A percentile compares a stretch with the other conserved stretches of the same genome.
Evolutionary conservation across 2,329 filamentous ascomycete species (phyloP).

Genomic region (Aspergillus piperis): DNA sequence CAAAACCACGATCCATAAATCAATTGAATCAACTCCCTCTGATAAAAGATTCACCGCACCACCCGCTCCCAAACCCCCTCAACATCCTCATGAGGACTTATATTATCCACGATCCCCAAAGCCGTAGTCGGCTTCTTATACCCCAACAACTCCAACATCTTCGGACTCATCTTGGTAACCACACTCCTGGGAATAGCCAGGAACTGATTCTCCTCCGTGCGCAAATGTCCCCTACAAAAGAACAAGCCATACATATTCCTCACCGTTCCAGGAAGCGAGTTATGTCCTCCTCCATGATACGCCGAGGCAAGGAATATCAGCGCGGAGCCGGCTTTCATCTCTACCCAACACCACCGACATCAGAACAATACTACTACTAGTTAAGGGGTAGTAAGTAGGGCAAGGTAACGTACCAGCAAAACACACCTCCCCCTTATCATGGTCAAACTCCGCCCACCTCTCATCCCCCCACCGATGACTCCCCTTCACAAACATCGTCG

Average conservation of each 20-base stretch:
- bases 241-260: conserved; percentile 35
- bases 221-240: conserved; percentile 31
- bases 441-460: conserved; percentile 19
- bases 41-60: background rate
- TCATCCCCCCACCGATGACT: conserved; percentile 35
- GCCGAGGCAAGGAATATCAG: conserved; percentile 38
- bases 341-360: conserved; percentile 15
- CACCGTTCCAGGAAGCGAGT: conserved; percentile 24
- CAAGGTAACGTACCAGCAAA: conserved; percentile 30
- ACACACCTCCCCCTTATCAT: conserved; percentile 30
- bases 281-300: conserved; percentile 38
- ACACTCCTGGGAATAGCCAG: conserved; percentile 34
- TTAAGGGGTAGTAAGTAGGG: background rate
- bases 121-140: conserved; percentile 36
- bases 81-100: conserved; percentile 19
- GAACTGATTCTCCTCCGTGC: conserved; percentile 40
- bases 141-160: conserved; percentile 36
- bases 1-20: too few relatives aligned
- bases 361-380: too few relatives aligned
- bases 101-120: conserved; percentile 38
- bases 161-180: conserved; percentile 32
- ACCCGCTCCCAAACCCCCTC: conserved; percentile 15
- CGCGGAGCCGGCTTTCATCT: conserved; percentile 40
- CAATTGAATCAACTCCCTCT: too few relatives aligned
- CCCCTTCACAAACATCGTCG: conserved; percentile 37